These are phyloP conservation scores for Leccinum variicolor DNA, from an alignment of 768 basidiomycete species.

Conservation along the genomic window DNA sequence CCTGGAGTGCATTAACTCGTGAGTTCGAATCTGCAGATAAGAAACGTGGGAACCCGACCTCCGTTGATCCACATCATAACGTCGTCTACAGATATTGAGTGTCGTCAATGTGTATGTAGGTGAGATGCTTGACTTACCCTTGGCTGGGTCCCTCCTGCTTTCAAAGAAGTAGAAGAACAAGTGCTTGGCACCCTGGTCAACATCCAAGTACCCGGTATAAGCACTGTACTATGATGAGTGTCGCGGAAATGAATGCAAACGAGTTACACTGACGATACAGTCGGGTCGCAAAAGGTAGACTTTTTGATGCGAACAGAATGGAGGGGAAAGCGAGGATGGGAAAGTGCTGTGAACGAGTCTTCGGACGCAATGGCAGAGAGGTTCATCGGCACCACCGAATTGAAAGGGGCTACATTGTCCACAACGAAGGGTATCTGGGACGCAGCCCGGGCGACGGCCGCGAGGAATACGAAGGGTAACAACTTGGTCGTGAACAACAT, in stretches of 20 bases:
- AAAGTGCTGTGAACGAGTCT: conserved; percentile 36
- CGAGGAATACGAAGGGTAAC: conserved; percentile 4
- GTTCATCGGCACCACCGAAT: conserved; percentile 5
- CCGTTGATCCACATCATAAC: conserved; percentile 74
- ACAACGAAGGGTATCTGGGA: conserved; percentile 7
- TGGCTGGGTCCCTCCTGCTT: conserved; percentile 42
- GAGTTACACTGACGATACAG: conserved; percentile 35
- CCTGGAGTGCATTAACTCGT: conserved; percentile 34
- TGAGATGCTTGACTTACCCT: conserved; percentile 23
- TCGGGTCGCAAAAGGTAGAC: conserved; percentile 59
- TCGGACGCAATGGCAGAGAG: conserved; percentile 27
- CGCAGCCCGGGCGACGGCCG: background rate
- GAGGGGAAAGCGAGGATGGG: conserved; percentile 49
- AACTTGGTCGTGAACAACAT: conserved; percentile 8
- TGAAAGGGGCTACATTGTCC: background rate
- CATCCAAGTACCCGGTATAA: conserved; percentile 48
- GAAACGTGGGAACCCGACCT: conserved; percentile 33
- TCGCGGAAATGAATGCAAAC: background rate
- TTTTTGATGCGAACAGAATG: conserved; percentile 60
- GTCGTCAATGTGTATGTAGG: background rate
- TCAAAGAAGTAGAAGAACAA: conserved; percentile 64
- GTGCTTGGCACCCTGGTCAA: conserved; percentile 48
- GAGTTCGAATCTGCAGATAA: background rate
- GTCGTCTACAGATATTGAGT: conserved; percentile 39
- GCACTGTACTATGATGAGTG: conserved; percentile 24